Base-by-base conservation (phyloP, 345 rosid species). In the Eutrema heterophyllum region DNA sequence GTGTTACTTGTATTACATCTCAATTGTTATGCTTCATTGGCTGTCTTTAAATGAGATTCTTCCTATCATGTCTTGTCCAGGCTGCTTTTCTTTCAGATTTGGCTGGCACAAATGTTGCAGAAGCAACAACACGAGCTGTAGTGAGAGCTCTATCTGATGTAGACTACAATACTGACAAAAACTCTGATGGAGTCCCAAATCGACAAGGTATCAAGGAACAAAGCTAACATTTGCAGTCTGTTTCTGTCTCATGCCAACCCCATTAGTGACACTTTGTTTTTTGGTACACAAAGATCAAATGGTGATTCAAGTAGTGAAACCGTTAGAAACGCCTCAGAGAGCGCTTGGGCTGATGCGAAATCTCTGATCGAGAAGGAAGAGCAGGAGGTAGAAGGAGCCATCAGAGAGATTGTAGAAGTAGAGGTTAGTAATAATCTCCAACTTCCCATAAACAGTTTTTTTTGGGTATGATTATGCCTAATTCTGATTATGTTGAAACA, bases 1-100 rank as follows among this genome's bases (percentile, higher is more conserved):
- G 32, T 44, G 51, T 29, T 54, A 16, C 30, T 12, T 57, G 24
- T 21, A 44, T 35, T 24, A 30, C 29, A 32, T 43, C 14, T 67
- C 14, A 15, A 8, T 52, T 40, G 53, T 33, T 53, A 52, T 69
- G 27, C 35, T 54, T 38, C 44, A 63, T 38, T 43, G 39, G 12
- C 43, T 40, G 7, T 24, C 63, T 21, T 48, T 75, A 7, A 68
- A 36, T 59, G 51, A 15, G 36, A 21, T 68, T 38, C 10, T 24
- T 43, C 50, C 8, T 74, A 18, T 32, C n/a, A 52, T 77, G 49
- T 60, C 49, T 0, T 63, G 78, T 59, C 50, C 85, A 95, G 99
- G 97, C 87, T 80, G 92, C 93, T 43, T 95, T 95, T 78, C 84
- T 92, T 52, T 89, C 96, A 24, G 93, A 97, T 63, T 80, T 95